phyloP scores from a whole-genome alignment of 1,284 basidiomycete genomes.

The Retiboletus fuscus region DNA sequence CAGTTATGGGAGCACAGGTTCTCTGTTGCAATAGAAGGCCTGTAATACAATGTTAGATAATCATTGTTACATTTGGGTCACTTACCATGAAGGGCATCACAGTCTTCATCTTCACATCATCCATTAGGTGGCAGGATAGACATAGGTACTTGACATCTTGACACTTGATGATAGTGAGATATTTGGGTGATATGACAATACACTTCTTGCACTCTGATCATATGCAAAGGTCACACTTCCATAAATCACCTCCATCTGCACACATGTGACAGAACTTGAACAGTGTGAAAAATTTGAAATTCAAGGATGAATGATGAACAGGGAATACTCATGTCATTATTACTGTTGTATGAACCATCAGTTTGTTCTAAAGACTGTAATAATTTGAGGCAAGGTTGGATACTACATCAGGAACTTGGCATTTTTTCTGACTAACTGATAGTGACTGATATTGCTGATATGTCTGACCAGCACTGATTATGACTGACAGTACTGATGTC shows the following conservation, averaged over 20 bases:
- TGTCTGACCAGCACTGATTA: too few relatives aligned
- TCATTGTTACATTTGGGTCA: background rate
- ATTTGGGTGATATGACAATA: background rate
- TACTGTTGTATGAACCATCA: background rate
- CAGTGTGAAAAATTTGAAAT: background rate
- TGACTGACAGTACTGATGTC: too few relatives aligned
- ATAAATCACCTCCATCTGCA: background rate
- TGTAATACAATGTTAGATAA: background rate
- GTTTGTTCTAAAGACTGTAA: background rate
- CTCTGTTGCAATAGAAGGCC: conserved; percentile 2
- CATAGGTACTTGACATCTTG: conserved; percentile 5
- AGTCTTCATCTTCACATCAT: background rate
- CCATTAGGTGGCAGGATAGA: conserved; percentile 7
- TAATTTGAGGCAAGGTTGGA: background rate
- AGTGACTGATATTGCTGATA: too few relatives aligned
- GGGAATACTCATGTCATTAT: background rate
- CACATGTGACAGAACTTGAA: conserved; percentile 5
- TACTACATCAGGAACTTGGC: background rate
- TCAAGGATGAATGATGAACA: background rate
- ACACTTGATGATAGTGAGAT: background rate
- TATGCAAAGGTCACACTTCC: background rate
- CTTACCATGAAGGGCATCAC: conserved; percentile 1
- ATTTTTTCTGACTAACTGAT: too few relatives aligned
- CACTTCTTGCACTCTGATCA: background rate
- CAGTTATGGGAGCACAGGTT: background rate